phyloP scores from a whole-genome alignment of 192 early-diverging fungal species.

The Backusella australiensis region DNA sequence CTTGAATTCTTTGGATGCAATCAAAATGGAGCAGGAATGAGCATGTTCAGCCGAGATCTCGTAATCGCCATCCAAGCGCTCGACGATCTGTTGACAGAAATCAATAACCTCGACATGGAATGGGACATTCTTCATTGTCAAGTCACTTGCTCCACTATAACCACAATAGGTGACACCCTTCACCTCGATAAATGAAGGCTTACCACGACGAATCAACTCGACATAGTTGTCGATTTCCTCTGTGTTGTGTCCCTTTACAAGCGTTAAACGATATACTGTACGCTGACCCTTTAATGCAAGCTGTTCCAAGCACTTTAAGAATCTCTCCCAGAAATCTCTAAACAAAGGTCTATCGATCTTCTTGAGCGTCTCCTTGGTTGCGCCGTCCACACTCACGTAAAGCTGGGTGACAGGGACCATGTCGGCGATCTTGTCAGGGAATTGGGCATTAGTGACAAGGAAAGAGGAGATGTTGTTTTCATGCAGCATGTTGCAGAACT shows the following conservation, averaged over 20 bases:
- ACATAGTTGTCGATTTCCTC: constrained; percentile 65
- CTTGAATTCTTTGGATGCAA: constrained; percentile 64
- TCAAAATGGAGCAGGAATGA: constrained; percentile 66
- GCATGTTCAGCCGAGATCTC: constrained; percentile 71
- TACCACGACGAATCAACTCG: constrained; percentile 57
- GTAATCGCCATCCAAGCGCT: constrained; percentile 55
- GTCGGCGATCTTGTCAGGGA: constrained; percentile 61
- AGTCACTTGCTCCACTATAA: constrained; percentile 57
- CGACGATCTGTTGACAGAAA: constrained; percentile 59
- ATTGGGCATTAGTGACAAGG: constrained; percentile 76
- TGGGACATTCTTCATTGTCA: constrained; percentile 68
- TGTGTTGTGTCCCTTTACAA: constrained; percentile 74
- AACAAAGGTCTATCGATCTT: constrained; percentile 76
- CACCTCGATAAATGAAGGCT: constrained; percentile 72
- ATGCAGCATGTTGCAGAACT: constrained; percentile 66
- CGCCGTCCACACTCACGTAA: constrained; percentile 74
- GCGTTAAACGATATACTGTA: constrained; percentile 71
- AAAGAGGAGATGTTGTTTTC: constrained; percentile 67
- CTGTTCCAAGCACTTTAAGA: constrained; percentile 59
- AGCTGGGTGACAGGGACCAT: constrained; percentile 71
- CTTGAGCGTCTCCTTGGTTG: constrained; percentile 71
- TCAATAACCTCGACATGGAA: constrained; percentile 64
- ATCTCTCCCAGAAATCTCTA: constrained; percentile 77
- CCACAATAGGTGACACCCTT: constrained; percentile 80
- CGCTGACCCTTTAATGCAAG: constrained; percentile 67